phyloP scores from a whole-genome alignment of 257 asterid genomes.

The Capsicum rhomboideum region DNA sequence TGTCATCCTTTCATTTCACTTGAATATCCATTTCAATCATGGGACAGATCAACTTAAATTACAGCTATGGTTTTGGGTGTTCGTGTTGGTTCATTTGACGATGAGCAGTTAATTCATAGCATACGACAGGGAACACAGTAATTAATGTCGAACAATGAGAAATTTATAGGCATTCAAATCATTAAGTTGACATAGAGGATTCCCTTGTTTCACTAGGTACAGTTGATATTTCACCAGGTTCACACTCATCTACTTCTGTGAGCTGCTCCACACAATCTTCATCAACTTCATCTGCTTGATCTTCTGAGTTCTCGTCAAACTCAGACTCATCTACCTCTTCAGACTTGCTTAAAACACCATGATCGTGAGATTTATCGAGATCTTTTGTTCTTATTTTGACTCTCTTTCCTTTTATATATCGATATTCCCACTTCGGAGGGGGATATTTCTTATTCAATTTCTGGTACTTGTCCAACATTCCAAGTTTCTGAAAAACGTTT shows the following conservation, averaged over 20 bases:
- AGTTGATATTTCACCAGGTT: neutral
- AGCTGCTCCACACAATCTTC: slow-evolving; percentile 9
- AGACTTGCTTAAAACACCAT: slow-evolving; percentile 2
- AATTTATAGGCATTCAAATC: neutral
- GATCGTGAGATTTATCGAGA: slow-evolving; percentile 4
- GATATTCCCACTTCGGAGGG: slow-evolving; percentile 81
- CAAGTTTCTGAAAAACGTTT: slow-evolving; percentile 61
- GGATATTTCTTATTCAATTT: slow-evolving; percentile 70
- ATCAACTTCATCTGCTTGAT: slow-evolving; percentile 8
- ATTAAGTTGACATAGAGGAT: neutral
- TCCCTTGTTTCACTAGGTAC: slow-evolving; percentile 11
- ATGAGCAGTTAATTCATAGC: neutral
- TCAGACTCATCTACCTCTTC: slow-evolving; percentile 16
- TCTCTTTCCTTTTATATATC: slow-evolving; percentile 71
- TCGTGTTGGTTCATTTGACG: neutral
- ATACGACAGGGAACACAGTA: neutral
- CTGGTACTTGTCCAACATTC: slow-evolving; percentile 59
- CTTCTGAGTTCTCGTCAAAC: slow-evolving; percentile 19
- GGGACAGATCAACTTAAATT: neutral
- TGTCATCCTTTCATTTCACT: neutral
- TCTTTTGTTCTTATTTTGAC: slow-evolving; percentile 46
- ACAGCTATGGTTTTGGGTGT: neutral
- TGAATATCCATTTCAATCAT: neutral
- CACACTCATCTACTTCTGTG: neutral
- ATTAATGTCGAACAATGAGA: neutral